These are phyloP conservation scores for Thraustochytrium sp. DNA, from an alignment of 352 stramenopile species.

Conservation along the genomic window DNA sequence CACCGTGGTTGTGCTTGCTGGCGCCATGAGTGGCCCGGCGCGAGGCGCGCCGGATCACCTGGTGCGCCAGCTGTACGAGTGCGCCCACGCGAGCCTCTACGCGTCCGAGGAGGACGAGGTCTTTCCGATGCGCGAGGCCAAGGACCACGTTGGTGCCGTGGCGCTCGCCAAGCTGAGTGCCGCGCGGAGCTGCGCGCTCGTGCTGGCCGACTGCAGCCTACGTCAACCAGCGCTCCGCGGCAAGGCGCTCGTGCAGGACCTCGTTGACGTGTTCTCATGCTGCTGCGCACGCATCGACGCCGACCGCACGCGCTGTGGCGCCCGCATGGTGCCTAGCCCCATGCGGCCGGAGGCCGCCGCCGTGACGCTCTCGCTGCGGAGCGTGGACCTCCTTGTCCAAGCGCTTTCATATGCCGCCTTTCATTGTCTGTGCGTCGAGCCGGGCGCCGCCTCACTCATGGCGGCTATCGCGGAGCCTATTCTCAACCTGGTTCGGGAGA, in stretches of 20 bases:
- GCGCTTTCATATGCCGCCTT: not conserved
- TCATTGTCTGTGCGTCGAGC: not conserved
- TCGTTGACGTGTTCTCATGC: not conserved
- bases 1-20: not conserved
- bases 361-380: not conserved
- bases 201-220: not conserved
- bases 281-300: not conserved
- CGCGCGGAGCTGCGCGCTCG: not conserved
- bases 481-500: not conserved
- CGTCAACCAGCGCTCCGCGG: not conserved
- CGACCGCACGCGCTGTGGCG: not conserved
- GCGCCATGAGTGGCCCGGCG: not conserved
- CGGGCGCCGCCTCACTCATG: not conserved
- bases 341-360: not conserved
- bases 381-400: not conserved
- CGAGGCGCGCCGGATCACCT: not conserved
- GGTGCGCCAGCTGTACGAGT: not conserved
- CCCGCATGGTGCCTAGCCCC: not conserved
- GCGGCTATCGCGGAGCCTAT: not conserved
- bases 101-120: not conserved
- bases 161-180: not conserved
- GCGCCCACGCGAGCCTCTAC: not conserved
- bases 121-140: not conserved
- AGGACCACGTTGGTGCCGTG: not conserved
- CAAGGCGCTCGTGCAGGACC: not conserved